Evolutionary conservation across 495 filamentous ascomycete species (phyloP).

Genomic region (Penicillium psychrofluorescens): DNA sequence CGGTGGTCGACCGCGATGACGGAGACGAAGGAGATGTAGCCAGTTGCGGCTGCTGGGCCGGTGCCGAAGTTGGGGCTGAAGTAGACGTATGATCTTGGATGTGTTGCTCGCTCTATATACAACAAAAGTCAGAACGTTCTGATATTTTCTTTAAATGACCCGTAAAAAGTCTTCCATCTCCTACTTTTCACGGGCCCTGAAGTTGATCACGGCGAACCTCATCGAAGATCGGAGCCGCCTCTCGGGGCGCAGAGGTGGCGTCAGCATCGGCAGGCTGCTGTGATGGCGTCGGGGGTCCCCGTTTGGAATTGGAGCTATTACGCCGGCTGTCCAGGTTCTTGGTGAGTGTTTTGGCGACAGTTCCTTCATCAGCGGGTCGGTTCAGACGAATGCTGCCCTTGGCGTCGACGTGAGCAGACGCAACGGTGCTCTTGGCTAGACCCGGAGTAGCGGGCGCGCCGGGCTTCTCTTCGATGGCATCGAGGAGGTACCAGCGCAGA

Average conservation of each 20-base stretch:
- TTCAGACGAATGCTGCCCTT: constrained; percentile 61
- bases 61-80: constrained; percentile 1
- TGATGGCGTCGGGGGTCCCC: constrained; percentile 38
- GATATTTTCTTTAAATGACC: not conserved
- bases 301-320: constrained; percentile 75
- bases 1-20: constrained; percentile 15
- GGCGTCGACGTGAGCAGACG: constrained; percentile 80
- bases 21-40: constrained; percentile 3
- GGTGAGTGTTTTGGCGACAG: constrained; percentile 69
- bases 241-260: constrained; percentile 24
- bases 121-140: no score
- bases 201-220: constrained; percentile 46
- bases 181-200: constrained; percentile 37
- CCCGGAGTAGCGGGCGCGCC: constrained; percentile 92
- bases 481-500: constrained; percentile 89
- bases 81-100: constrained; percentile 1
- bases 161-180: constrained; percentile 15
- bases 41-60: not conserved
- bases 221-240: constrained; percentile 33
- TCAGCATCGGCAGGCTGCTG: constrained; percentile 26
- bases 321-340: constrained; percentile 85
- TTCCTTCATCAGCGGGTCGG: constrained; percentile 44
- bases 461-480: constrained; percentile 87
- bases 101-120: no score
- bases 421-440: constrained; percentile 80